Evolutionary conservation across 345 rosid genomes (phyloP).

Genomic region (Eucalyptus victrix): DNA sequence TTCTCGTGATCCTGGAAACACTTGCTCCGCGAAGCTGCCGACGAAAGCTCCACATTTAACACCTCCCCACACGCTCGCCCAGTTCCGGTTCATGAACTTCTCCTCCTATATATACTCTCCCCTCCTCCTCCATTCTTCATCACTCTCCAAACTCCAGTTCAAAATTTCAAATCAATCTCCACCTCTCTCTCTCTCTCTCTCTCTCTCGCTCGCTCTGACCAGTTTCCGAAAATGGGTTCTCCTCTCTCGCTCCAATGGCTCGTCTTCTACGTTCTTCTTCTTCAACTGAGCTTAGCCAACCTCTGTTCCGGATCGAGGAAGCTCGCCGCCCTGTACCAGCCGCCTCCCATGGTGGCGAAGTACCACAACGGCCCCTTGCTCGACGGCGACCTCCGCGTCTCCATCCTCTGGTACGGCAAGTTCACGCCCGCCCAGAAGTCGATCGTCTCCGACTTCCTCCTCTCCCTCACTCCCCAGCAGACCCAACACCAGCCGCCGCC

Average conservation of each 20-base stretch:
- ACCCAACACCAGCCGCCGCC: neutral
- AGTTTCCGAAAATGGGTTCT: neutral
- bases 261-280: neutral
- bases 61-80: neutral
- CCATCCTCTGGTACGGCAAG: constrained; percentile 22
- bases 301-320: neutral
- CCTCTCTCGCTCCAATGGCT: neutral
- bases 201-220: neutral
- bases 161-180: neutral
- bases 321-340: neutral
- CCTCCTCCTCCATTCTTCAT: neutral
- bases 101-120: neutral
- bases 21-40: neutral
- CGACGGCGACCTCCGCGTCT: constrained; percentile 10
- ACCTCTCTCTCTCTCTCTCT: neutral
- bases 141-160: neutral
- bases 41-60: neutral
- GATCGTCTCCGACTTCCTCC: constrained; percentile 11
- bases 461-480: neutral
- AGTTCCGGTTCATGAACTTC: neutral
- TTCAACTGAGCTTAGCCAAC: neutral
- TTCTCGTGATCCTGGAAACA: neutral
- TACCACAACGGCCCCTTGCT: constrained; percentile 21
- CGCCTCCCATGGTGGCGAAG: constrained; percentile 5
- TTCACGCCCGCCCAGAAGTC: constrained; percentile 19